Base-by-base conservation (phyloP, 768 basidiomycete genomes). In the Cubamyces sp. region DNA sequence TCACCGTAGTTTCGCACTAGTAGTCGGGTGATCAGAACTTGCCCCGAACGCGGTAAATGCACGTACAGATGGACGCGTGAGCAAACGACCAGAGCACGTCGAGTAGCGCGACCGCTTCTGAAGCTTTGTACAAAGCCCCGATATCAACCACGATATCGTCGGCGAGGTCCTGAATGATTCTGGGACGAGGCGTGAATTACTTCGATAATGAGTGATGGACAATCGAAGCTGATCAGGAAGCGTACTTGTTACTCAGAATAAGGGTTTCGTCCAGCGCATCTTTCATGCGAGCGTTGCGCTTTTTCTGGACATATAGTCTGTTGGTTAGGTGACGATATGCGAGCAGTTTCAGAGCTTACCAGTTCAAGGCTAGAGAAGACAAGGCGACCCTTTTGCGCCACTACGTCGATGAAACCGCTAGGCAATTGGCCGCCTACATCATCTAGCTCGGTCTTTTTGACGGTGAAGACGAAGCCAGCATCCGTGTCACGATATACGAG, bases 1-100 rank as follows among this genome's bases (percentile, higher is more conserved):
- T 67, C 49, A 82, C 84, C 81, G 65, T 86, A 85, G 56, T 78
- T 82, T 56, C 79, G 76, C 62, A 84, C 83, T 82, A 41, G 7
- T 0, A 46, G 14, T 0, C 23, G 5, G 21, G 19, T 19, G 14
- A 25, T 34, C 18, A 39, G 34, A 26, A 52, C 12, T 12, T 23
- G 9, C 5, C 18, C 9, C 5, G 25, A 25, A 41, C 18, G 7
- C 19, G 16, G 12, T 3, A 18, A 26, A 26, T 49, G 48, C 12
- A 74, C 89, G 69, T 71, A 94, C 94, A 81, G 51, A 91, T 92
- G 3, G 94, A 87, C 11, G 82, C 76, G 71, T 94, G 88, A 0
- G 96, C 88, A 71, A 95, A 96, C 5, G 92, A 87, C 84, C 90
- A 90, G 3, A 98, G 74, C 81, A 98, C 89, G 70, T 99, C 97